Evolutionary conservation across 2,329 filamentous ascomycete species (phyloP).

Genomic region (Pseudogymnoascus sp.): DNA sequence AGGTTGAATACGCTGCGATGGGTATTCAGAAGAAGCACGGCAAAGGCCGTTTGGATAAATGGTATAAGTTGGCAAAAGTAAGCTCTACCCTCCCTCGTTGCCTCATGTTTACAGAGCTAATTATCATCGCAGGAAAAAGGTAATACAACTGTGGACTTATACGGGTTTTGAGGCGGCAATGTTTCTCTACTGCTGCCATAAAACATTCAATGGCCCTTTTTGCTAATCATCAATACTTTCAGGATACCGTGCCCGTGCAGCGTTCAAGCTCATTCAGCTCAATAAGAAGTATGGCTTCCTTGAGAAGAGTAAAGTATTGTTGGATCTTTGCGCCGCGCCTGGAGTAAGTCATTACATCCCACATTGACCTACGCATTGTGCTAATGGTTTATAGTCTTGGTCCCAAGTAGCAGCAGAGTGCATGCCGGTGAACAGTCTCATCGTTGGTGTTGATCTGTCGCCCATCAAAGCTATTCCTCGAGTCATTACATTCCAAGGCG

Average conservation of each 20-base stretch:
- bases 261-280: slow-evolving; percentile 95
- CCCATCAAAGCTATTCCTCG: slow-evolving; percentile 94
- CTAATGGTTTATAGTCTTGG: slow-evolving; percentile 61
- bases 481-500: slow-evolving; percentile 92
- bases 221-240: neutral
- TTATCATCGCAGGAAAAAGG: slow-evolving; percentile 5
- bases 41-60: slow-evolving; percentile 97
- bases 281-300: slow-evolving; percentile 99
- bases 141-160: neutral
- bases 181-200: neutral
- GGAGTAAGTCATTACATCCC: slow-evolving; percentile 54
- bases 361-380: neutral
- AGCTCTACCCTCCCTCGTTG: slow-evolving; percentile 41
- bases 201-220: neutral
- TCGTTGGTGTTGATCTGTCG: slow-evolving; percentile 86
- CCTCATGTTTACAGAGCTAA: neutral
- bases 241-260: slow-evolving; percentile 87
- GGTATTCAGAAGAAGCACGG: slow-evolving; percentile 98
- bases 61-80: slow-evolving; percentile 97
- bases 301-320: slow-evolving; percentile 88
- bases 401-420: slow-evolving; percentile 92
- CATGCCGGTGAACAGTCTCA: slow-evolving; percentile 84
- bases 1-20: slow-evolving; percentile 46
- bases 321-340: slow-evolving; percentile 96
- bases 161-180: slow-evolving; percentile 2